phyloP scores from a whole-genome alignment of 2,329 filamentous ascomycete species.

The Hypocrella siamensis region DNA sequence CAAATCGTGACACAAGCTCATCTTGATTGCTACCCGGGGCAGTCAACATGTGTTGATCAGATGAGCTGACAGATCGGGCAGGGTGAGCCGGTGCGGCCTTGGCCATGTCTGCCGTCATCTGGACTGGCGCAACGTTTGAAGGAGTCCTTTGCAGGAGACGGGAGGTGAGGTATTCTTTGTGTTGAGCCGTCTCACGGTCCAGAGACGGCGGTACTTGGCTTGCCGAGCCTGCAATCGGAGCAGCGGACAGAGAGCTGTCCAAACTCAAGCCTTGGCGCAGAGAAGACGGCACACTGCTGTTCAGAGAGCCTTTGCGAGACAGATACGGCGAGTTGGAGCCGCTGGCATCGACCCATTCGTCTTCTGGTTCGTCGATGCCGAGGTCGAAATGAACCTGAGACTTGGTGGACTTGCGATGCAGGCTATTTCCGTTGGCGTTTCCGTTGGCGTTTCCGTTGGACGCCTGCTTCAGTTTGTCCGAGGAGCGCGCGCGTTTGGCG shows the following conservation, averaged over 20 bases:
- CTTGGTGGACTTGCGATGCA: constrained; percentile 26
- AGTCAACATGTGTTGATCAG: constrained; percentile 12
- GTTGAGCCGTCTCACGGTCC: constrained; percentile 27
- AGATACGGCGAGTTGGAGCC: constrained; percentile 44
- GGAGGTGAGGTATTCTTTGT: constrained; percentile 52
- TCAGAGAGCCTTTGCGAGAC: constrained; percentile 29
- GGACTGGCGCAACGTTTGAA: constrained; percentile 44
- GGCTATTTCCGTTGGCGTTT: constrained; percentile 33
- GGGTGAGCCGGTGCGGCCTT: constrained; percentile 22
- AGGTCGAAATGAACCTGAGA: constrained; percentile 48
- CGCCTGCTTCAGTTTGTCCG: constrained; percentile 35
- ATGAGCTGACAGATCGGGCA: constrained; percentile 15
- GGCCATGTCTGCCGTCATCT: constrained; percentile 44
- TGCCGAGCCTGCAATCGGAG: constrained; percentile 3
- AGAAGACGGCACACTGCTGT: constrained; percentile 32
- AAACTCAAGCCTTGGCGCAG: constrained; percentile 20
- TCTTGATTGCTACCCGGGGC: constrained; percentile 21
- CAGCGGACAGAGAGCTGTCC: constrained; percentile 16
- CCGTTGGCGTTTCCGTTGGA: constrained; percentile 33
- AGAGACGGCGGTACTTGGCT: constrained; percentile 12
- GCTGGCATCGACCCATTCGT: constrained; percentile 55
- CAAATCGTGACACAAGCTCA: constrained; percentile 43
- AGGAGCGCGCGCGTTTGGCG: constrained; percentile 32
- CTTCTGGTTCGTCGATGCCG: constrained; percentile 31
- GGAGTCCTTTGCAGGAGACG: constrained; percentile 49